Conservation (phyloP, 768 basidiomycete species). For the Boletus insuetus region DNA sequence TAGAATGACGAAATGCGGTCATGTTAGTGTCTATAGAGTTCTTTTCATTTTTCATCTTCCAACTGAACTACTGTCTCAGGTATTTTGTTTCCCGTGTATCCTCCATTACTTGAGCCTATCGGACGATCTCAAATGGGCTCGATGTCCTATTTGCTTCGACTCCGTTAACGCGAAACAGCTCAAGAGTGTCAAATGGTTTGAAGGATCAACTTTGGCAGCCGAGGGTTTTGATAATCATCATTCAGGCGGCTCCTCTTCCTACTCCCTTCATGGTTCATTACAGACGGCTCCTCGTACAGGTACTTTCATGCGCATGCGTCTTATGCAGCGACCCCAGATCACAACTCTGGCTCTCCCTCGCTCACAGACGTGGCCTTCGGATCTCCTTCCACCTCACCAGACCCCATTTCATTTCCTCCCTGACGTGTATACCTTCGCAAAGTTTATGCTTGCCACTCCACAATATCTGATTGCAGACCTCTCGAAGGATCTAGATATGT, state of each 20-base stretch:
- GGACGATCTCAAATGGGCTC: constrained; percentile 80
- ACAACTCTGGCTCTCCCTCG: constrained; percentile 93
- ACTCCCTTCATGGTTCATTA: constrained; percentile 34
- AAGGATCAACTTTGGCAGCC: constrained; percentile 41
- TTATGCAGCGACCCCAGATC: constrained; percentile 91
- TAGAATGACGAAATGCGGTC: constrained; percentile 95
- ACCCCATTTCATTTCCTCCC: constrained; percentile 96
- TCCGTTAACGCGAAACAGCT: constrained; percentile 87
- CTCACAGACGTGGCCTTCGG: constrained; percentile 91
- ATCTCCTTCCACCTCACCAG: constrained; percentile 85
- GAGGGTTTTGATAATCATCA: constrained; percentile 25
- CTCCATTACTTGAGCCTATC: constrained; percentile 85
- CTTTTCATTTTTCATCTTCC: background rate
- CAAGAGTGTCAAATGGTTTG: constrained; percentile 91
- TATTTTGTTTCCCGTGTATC: constrained; percentile 94
- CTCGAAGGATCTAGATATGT: constrained; percentile 65
- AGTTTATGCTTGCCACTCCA: constrained; percentile 96
- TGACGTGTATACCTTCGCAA: constrained; percentile 81
- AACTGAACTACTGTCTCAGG: constrained; percentile 44
- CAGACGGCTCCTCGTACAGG: constrained; percentile 48
- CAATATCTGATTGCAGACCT: constrained; percentile 77
- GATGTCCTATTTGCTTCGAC: constrained; percentile 96
- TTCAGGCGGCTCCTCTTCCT: constrained; percentile 46
- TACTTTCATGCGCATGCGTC: constrained; percentile 73
- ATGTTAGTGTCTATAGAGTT: constrained; percentile 57